Evolutionary conservation across 2,329 filamentous ascomycete genomes (phyloP), one percentile per base, ranked within the genome.

Genomic region (Colletotrichum magnum): DNA sequence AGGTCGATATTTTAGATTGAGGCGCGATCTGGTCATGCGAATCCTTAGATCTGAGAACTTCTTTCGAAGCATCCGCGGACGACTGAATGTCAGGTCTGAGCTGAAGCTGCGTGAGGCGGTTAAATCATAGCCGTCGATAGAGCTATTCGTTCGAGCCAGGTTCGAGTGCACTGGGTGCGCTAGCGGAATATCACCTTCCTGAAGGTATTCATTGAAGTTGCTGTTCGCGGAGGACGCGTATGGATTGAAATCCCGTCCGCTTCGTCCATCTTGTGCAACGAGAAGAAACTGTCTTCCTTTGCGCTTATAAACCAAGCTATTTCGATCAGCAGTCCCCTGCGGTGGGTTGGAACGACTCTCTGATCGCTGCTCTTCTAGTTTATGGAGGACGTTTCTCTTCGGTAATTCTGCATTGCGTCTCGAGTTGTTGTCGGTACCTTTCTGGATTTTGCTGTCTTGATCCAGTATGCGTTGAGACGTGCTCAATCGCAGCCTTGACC

Each of bases 401-500:
- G 48, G 50, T 13, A 32, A 18, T 16, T 51, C 43, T 10, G 26
- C 21, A 26, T 48, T 6, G 6, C 52, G 51, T 54, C 56, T 58
- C 13, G 69, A 59, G 5, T 66, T 69, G n/a, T 56, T 60, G 47
- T 10, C 39, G 7, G 54, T 21, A 13, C 41, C 39, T 43, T n/a
- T n/a, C 13, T 43, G 41, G 13, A 15, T 43, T n/a, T 6, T 43
- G 41, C 16, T 43, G 32, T 36, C 32, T 36, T 36, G 32, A 2
- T 13, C 28, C n/a, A 21, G 45, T 5, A 24, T 26, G 41, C 21
- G 32, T 7, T 51, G 69, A 32, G 73, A 71, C 16, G 72, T 68
- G 21, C 72, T 77, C 5, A 75, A 63, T 15, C 76, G 76, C 48
- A 80, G 63, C 61, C 75, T 80, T 64, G 79, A 71, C 36, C 73